phyloP scores from a whole-genome alignment of 371 early-diverging fungal species.

The Haplosporangium sp. region DNA sequence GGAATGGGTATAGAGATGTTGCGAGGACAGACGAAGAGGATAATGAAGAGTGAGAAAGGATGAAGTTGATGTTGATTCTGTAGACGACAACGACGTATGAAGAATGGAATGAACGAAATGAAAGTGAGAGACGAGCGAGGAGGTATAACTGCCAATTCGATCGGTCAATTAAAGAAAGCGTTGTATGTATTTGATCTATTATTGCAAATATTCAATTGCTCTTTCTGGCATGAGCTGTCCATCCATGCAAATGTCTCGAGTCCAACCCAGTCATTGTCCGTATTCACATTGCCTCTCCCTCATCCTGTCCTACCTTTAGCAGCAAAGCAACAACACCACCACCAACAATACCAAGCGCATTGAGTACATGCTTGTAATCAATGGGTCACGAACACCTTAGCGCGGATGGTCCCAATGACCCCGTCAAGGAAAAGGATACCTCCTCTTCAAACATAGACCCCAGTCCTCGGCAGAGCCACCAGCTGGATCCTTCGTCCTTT shows the following conservation, averaged over 20 bases:
- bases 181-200: too few species aligned
- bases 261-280: too few species aligned
- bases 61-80: background rate
- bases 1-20: background rate
- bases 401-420: conserved; percentile 5
- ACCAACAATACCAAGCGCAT: too few species aligned
- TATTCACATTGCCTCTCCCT: too few species aligned
- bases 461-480: background rate
- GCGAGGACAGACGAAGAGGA: background rate
- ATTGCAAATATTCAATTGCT: too few species aligned
- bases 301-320: background rate
- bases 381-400: conserved; percentile 19
- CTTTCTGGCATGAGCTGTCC: too few species aligned
- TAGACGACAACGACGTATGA: too few species aligned
- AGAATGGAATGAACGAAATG: conserved; percentile 4
- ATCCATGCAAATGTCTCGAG: too few species aligned
- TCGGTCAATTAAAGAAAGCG: background rate
- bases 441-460: conserved; percentile 7
- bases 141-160: background rate
- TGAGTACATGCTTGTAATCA: background rate
- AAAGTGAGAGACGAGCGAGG: conserved; percentile 9
- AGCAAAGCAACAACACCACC: too few species aligned
- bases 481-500: background rate
- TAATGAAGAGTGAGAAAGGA: background rate
- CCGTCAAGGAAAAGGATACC: conserved; percentile 1